Conservation (phyloP, 768 basidiomycete genomes). For the Boletellus ananiceps region DNA sequence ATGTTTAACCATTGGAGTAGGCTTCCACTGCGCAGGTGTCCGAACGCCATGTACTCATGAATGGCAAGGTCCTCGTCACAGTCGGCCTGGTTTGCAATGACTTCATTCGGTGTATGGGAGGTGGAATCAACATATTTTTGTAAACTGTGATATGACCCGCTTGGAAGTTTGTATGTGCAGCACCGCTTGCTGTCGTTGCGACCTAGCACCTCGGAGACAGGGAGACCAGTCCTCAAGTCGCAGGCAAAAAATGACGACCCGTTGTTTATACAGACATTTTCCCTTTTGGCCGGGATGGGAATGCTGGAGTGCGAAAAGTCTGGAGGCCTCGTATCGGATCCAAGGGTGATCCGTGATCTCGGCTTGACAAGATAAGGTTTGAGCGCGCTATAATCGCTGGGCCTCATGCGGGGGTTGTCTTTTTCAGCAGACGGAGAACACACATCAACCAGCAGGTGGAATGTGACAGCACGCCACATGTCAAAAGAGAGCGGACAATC, state of each 20-base stretch:
- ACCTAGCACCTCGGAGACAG: constrained; percentile 13
- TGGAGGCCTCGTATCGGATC: constrained; percentile 34
- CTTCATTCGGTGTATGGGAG: constrained; percentile 36
- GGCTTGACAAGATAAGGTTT: not conserved
- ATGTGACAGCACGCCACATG: constrained; percentile 1
- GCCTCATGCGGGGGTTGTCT: not conserved
- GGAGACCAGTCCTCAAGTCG: constrained; percentile 16
- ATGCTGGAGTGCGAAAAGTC: constrained; percentile 28
- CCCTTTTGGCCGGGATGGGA: constrained; percentile 14
- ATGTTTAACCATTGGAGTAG: constrained; percentile 50
- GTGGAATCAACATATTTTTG: constrained; percentile 35
- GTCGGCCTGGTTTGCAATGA: constrained; percentile 38
- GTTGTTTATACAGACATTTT: constrained; percentile 27
- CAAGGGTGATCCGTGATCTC: constrained; percentile 32
- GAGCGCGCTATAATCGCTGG: not conserved
- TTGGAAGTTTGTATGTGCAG: constrained; percentile 32
- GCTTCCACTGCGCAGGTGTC: constrained; percentile 40
- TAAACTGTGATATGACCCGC: constrained; percentile 32
- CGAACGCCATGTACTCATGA: constrained; percentile 44
- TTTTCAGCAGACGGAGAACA: constrained; percentile 15
- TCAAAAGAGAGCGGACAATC: not conserved
- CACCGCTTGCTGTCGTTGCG: constrained; percentile 6
- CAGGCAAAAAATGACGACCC: constrained; percentile 26
- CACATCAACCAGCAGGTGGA: constrained; percentile 32
- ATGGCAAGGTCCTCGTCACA: constrained; percentile 38